Evolutionary conservation across 1,139 yeast species (phyloP), one percentile per base, ranked within the genome.

Genomic region (Pneumocystis carinii): DNA sequence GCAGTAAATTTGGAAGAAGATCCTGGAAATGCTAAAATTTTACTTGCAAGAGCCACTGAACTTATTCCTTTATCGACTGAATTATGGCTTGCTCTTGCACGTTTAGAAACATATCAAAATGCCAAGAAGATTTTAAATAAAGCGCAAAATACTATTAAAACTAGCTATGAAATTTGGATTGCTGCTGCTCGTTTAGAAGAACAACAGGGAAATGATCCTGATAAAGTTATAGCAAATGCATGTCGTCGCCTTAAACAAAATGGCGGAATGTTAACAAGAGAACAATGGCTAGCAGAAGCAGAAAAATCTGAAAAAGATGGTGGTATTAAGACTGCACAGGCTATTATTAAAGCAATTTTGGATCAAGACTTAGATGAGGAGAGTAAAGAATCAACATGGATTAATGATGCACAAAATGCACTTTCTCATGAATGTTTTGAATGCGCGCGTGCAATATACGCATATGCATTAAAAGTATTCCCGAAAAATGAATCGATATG

Each of bases 131-230:
- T 82, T 0, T 74, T 89, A 48, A 83, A 83, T 67, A 74, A 72
- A 48, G 95, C 95, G 0, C 75, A 88, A 66, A 82, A 81, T 66
- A 72, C 74, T 0, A 71, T 86, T 27, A 78, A 80, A 4, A 75
- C 78, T 3, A 79, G 83, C n/a, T 74, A 78, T 60, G 77, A 78
- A 36, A 78, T 89, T 0, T 88, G 95, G 94, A 74, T 88, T 1
- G 78, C 85, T 0, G 90, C 90, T 1, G 80, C 84, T 1, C 81
- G 83, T 66, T 71, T 89, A 17, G 95, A 89, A 72, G 95, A 88
- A 70, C 76, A 80, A 62, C 71, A 72, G 0, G 75, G 72, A 7
- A 69, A 79, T 1, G 79, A 79, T 66, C 75, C 83, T 32, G 72
- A 69, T 7, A 77, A 75, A 64, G 69, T 85, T 59, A 71, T 87